phyloP scores from a whole-genome alignment of 805 yeast genomes.

The Blastobotrys mokoenaii region DNA sequence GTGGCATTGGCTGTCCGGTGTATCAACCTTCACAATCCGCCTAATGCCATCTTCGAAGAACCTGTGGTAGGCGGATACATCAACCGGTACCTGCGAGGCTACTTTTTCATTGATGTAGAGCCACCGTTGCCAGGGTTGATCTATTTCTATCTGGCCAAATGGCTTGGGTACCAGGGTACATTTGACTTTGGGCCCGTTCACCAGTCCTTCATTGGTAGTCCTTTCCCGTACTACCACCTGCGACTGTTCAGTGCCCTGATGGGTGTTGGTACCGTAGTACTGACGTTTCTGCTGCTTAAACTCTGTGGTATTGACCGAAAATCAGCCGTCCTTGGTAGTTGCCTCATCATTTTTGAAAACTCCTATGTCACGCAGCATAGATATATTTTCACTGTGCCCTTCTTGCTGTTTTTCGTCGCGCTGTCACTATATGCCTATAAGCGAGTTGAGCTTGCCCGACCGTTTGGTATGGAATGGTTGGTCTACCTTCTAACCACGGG shows the following conservation, averaged over 20 bases:
- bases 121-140: conserved; percentile 46
- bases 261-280: conserved; percentile 36
- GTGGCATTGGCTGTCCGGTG: conserved; percentile 8
- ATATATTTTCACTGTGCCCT: conserved; percentile 27
- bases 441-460: conserved; percentile 29
- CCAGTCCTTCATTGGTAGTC: conserved; percentile 16
- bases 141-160: conserved; percentile 33
- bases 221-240: conserved; percentile 33
- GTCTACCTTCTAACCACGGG: conserved; percentile 31
- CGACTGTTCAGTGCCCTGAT: conserved; percentile 39
- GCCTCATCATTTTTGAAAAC: conserved; percentile 42
- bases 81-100: conserved; percentile 37
- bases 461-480: conserved; percentile 39
- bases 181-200: conserved; percentile 25
- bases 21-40: conserved; percentile 11
- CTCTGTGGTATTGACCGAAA: conserved; percentile 35
- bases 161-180: conserved; percentile 35
- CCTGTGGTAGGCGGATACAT: conserved; percentile 13
- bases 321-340: conserved; percentile 36
- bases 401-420: conserved; percentile 21
- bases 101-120: conserved; percentile 46
- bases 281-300: conserved; percentile 41
- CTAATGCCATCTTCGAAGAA: conserved; percentile 14
- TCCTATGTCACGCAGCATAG: conserved; percentile 43
- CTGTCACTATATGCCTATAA: conserved; percentile 37